Conservation (phyloP, 108 stramenopile species). For the Schizochytrium sp. region DNA sequence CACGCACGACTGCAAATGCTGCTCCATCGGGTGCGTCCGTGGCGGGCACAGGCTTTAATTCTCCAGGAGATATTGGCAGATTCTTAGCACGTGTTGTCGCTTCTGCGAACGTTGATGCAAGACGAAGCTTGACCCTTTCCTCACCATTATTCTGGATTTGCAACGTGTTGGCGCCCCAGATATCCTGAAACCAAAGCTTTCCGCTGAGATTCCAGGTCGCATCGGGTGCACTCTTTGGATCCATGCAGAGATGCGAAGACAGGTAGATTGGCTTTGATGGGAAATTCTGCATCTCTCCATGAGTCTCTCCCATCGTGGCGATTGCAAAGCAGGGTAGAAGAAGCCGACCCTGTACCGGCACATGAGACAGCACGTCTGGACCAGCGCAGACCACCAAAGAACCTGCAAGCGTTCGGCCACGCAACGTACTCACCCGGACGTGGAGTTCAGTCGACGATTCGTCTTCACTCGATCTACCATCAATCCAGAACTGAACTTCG, state of each 20-base stretch:
- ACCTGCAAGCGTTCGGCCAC: neutral
- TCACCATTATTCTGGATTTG: neutral
- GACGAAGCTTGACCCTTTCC: neutral
- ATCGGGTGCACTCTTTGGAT: neutral
- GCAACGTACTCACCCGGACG: neutral
- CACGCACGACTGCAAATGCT: neutral
- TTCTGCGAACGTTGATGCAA: neutral
- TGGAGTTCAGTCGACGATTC: neutral
- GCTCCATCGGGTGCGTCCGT: neutral
- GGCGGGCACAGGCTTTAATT: neutral
- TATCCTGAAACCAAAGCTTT: neutral
- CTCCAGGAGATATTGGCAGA: neutral
- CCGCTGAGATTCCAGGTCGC: neutral
- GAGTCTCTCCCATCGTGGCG: neutral
- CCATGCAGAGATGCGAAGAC: neutral
- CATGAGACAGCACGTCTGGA: neutral
- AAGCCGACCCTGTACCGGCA: neutral
- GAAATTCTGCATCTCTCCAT: neutral
- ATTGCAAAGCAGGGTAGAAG: neutral
- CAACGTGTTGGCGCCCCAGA: neutral
- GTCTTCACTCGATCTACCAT: neutral
- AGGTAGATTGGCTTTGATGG: neutral
- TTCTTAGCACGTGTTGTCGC: neutral
- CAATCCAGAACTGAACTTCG: neutral
- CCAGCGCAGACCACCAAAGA: neutral